Evolutionary conservation across 2,329 filamentous ascomycete genomes (phyloP).

Genomic region (Epichloe typhina): DNA sequence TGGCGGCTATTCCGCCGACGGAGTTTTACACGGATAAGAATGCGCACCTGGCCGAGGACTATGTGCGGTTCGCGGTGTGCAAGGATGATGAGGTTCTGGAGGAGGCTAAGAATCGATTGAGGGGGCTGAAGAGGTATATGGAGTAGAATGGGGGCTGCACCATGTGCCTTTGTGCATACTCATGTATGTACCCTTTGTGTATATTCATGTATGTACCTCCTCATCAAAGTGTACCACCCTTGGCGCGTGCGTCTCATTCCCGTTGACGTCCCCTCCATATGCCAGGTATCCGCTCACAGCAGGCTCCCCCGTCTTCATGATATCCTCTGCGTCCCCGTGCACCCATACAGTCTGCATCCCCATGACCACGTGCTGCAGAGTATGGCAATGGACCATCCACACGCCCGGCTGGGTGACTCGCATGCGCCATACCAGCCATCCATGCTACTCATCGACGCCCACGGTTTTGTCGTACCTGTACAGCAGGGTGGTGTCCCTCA

Average conservation of each 20-base stretch:
- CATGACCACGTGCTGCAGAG: constrained; percentile 44
- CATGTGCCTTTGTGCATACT: neutral
- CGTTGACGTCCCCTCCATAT: constrained; percentile 33
- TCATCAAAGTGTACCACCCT: constrained; percentile 7
- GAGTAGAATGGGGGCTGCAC: neutral
- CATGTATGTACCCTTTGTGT: neutral
- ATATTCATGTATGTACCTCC: neutral
- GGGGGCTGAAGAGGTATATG: constrained; percentile 62
- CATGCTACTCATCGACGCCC: constrained; percentile 22
- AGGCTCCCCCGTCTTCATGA: constrained; percentile 12
- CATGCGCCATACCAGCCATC: constrained; percentile 50
- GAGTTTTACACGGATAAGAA: constrained; percentile 91
- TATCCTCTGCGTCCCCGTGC: constrained; percentile 13
- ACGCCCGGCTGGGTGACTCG: constrained; percentile 29
- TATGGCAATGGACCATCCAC: constrained; percentile 52
- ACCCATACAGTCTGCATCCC: constrained; percentile 20
- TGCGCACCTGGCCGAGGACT: constrained; percentile 78
- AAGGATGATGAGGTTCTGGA: constrained; percentile 82
- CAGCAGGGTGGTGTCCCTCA: constrained; percentile 38
- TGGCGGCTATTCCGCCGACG: constrained; percentile 89
- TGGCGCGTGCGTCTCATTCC: constrained; percentile 17
- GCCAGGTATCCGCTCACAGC: constrained; percentile 27
- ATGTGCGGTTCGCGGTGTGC: constrained; percentile 89
- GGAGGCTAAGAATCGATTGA: constrained; percentile 61
- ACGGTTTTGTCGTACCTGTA: constrained; percentile 35